Base-by-base conservation (phyloP, 805 yeast species). In the Saccharomycopsis selenospora region DNA sequence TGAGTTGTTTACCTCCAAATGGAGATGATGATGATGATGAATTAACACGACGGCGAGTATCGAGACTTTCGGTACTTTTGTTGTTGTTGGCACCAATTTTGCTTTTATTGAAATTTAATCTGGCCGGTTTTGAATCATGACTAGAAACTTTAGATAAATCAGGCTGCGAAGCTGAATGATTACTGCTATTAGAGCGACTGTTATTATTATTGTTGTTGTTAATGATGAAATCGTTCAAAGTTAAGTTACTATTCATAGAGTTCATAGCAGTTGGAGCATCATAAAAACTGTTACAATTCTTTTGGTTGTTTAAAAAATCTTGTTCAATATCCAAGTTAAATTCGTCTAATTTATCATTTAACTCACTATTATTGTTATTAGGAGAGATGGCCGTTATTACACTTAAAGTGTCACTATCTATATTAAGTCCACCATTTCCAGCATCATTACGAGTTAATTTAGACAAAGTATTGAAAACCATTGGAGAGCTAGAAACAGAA, bases 321-420 rank as follows among this genome's bases (percentile, higher is more conserved):
- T 26, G 23, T 25, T 43, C 46, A 30, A 43, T 26, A 14, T 43
- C 46, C 13, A 43, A 18, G 14, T 43, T 43, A 25, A 43, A 43
- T 18, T 43, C 46, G 38, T 43, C 46, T 6, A 43, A 23, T 25
- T 43, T 43, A 25, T 43, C 46, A 25, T 18, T 27, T 25, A 29
- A 29, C n/a, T 23, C 46, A n/a, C 25, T 30, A 20, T 11, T 17
- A 4, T 13, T 23, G 38, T 43, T 43, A 18, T 43, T 27, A 11
- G 46, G 46, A 6, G 46, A 43, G 36, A 43, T 43, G 7, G 46
- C 46, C 5, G 46, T 43, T 18, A 43, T 27, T 11, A 43, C 46
- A 17, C 40, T 28, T 10, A 43, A n/a, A 11, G 38, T 30, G 23
- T 43, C 46, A 25, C 46, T 43, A 18, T 43, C 46, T 6, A 41